These are phyloP conservation scores for Acanthamoeba polyphaga DNA, from an alignment of 208 protist genomes.

Conservation along the genomic window DNA sequence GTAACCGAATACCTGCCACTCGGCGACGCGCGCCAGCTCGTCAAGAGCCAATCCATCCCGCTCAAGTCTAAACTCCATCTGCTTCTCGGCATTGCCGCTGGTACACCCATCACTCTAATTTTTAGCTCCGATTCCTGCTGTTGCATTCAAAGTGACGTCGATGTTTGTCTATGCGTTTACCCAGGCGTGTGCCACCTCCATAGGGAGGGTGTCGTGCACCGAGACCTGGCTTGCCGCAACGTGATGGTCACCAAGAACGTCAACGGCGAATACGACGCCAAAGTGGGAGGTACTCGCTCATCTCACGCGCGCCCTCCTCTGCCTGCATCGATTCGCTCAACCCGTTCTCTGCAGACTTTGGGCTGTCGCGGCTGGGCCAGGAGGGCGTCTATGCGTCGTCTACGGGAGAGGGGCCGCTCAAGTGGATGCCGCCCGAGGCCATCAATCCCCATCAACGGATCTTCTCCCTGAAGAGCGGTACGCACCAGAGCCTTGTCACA, in stretches of 20 bases:
- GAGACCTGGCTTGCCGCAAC: conserved; percentile 72
- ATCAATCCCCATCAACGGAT: conserved; percentile 60
- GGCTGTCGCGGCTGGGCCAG: neutral
- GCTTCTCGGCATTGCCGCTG: conserved; percentile 52
- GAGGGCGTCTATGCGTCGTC: conserved; percentile 37
- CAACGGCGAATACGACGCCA: conserved; percentile 62
- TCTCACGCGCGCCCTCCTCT: too few species aligned
- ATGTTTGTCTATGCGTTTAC: neutral
- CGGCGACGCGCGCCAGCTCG: conserved; percentile 48
- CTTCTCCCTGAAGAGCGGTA: conserved; percentile 57
- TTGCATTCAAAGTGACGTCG: neutral
- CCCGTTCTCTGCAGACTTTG: neutral
- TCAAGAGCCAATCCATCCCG: conserved; percentile 35
- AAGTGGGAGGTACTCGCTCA: conserved; percentile 18
- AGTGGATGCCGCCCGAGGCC: conserved; percentile 74
- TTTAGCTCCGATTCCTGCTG: neutral
- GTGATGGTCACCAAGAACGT: conserved; percentile 63
- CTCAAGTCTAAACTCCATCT: conserved; percentile 45
- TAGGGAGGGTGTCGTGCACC: conserved; percentile 71
- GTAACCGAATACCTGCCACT: conserved; percentile 74
- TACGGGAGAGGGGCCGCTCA: conserved; percentile 56
- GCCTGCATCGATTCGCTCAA: too few species aligned
- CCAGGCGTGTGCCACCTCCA: conserved; percentile 72
- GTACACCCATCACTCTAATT: neutral
- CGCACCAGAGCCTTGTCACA: neutral